Evolutionary conservation across 192 early-diverging fungal genomes (phyloP), one percentile per base, ranked within the genome.

Genomic region (Coemansia guatemalensis): DNA sequence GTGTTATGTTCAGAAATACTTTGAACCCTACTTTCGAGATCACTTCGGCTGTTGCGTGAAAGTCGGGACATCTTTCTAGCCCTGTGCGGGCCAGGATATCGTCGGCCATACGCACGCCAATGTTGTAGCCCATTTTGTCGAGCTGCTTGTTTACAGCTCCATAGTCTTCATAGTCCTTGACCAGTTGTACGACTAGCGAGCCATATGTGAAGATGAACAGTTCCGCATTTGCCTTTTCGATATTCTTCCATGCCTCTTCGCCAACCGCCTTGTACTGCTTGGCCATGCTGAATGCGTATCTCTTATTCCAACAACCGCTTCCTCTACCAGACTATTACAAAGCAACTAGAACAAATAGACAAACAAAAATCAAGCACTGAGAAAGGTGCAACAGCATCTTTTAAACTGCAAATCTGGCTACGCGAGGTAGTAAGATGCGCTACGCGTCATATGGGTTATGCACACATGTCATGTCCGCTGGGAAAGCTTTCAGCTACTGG

Each of bases 51-150:
- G 97, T 97, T 51, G 96, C 92, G 41, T 85, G 80, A 64, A 99
- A 91, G 67, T 94, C 92, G 25, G 86, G 71, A 76, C 97, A 99
- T 21, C 56, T 59, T 20, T 81, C 74, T 21, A 81, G 56, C 1
- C 63, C 33, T 0, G 78, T 81, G 51, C 97, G 91, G n/a, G 97
- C 93, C 44, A 99, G 73, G 55, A 97, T 93, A 68, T 99, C 97
- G 65, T 99, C 97, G 65, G 98, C 94, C 56, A 99, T 75, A 3
- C 95, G 87, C 26, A 87, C 85, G 23, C 97, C 97, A 58, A 99
- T 99, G 69, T 95, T 98, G 77, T 99, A 98, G 26, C 97, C 97
- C 93, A 99, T 97, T 77, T 97, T 95, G 33, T 99, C 96, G 47
- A 99, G 87, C 69, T 99, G 94, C 66, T 90, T 89, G 78, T 99